These are phyloP conservation scores for Inosperma sp. DNA, from an alignment of 768 basidiomycete genomes.

Conservation along the genomic window DNA sequence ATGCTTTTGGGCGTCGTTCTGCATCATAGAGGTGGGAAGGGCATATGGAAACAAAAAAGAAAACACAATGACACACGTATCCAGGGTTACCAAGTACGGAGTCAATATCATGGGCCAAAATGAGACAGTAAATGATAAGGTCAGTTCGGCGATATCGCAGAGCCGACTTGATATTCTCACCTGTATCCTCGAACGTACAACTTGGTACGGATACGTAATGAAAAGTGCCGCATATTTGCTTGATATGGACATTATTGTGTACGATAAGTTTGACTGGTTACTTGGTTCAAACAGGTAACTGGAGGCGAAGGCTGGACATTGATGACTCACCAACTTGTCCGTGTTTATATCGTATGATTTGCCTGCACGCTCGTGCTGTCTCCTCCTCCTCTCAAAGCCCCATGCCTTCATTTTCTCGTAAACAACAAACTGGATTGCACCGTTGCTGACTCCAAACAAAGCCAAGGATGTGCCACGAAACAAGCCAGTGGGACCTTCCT, in stretches of 20 bases:
- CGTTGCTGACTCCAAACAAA: constrained; percentile 89
- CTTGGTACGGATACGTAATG: constrained; percentile 95
- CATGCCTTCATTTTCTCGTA: constrained; percentile 95
- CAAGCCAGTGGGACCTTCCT: constrained; percentile 76
- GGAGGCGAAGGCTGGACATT: background rate
- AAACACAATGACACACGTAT: too few species aligned
- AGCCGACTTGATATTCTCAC: constrained; percentile 37
- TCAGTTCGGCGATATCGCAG: background rate
- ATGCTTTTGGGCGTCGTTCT: constrained; percentile 65
- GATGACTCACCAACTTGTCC: constrained; percentile 68
- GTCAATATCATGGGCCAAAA: background rate
- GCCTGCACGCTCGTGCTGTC: constrained; percentile 55
- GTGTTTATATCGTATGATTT: constrained; percentile 62
- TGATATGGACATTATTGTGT: constrained; percentile 86
- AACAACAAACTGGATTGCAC: constrained; percentile 91
- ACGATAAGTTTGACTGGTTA: constrained; percentile 78
- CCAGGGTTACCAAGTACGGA: background rate
- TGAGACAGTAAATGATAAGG: background rate
- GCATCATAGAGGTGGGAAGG: background rate
- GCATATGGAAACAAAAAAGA: background rate
- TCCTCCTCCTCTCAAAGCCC: constrained; percentile 76
- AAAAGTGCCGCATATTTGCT: constrained; percentile 84
- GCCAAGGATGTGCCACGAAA: constrained; percentile 87
- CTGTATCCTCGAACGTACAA: constrained; percentile 90
- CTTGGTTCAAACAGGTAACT: background rate